phyloP scores from a whole-genome alignment of 768 basidiomycete genomes.

The Xerocomellus chrysenteron region DNA sequence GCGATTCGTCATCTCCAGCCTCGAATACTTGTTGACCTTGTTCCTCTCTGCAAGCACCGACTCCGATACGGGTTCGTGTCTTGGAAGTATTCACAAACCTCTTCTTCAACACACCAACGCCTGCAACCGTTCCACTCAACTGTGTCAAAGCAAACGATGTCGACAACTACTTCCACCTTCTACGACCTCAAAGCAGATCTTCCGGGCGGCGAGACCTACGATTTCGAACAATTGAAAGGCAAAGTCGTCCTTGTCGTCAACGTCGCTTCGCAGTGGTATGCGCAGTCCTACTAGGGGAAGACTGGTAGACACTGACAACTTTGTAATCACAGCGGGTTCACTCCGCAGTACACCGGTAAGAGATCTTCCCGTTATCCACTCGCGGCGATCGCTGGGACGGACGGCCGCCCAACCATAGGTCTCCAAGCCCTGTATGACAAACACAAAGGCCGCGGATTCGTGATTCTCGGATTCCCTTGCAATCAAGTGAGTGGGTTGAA shows the following conservation, averaged over 20 bases:
- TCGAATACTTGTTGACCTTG: background rate
- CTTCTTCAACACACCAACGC: background rate
- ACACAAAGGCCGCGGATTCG: conserved; percentile 72
- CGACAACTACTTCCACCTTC: conserved; percentile 42
- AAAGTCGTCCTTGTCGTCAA: conserved; percentile 81
- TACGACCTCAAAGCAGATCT: conserved; percentile 68
- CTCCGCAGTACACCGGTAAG: conserved; percentile 72
- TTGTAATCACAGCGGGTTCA: conserved; percentile 63
- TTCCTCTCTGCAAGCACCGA: background rate
- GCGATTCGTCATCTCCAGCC: conserved; percentile 1
- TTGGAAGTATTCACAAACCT: background rate
- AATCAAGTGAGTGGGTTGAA: conserved; percentile 58
- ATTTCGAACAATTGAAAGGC: conserved; percentile 70
- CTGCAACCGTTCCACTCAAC: conserved; percentile 12
- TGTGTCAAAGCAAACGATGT: conserved; percentile 21
- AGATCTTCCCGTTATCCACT: background rate
- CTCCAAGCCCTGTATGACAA: conserved; percentile 80
- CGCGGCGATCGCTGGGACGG: background rate
- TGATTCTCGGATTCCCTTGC: conserved; percentile 89
- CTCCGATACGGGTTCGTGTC: background rate
- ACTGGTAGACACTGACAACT: background rate
- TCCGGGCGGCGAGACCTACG: conserved; percentile 52
- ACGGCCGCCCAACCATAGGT: conserved; percentile 39
- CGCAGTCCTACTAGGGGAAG: background rate
- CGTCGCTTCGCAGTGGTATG: conserved; percentile 67